Evolutionary conservation across 2,329 filamentous ascomycete species (phyloP).

Genomic region (Neofusicoccum ribis): DNA sequence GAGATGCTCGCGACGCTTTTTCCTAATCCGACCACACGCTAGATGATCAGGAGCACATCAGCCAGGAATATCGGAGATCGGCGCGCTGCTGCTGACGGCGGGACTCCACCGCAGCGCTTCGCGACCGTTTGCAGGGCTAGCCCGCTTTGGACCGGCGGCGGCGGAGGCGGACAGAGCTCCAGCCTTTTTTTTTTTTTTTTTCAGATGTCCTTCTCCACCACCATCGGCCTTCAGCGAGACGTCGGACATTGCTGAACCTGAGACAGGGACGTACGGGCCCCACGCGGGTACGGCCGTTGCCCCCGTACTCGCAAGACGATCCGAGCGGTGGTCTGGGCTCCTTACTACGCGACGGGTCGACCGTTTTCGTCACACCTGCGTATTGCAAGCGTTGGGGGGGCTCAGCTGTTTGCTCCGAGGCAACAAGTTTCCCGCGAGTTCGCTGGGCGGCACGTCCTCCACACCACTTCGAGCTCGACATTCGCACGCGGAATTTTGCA

Average conservation of each 20-base stretch:
- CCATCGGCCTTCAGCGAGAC: neutral
- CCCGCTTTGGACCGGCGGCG: too few relatives aligned
- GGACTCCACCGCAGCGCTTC: neutral
- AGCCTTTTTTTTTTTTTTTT: too few relatives aligned
- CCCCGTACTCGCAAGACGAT: neutral
- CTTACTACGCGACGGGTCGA: neutral
- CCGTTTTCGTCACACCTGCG: neutral
- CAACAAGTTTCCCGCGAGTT: neutral
- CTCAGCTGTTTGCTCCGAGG: neutral
- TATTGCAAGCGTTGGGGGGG: neutral
- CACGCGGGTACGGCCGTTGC: conserved; percentile 6
- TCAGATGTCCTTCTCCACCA: neutral
- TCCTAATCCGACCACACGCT: neutral
- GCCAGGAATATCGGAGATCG: neutral
- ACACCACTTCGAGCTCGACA: neutral
- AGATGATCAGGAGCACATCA: neutral
- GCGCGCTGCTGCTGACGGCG: neutral
- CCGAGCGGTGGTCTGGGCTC: neutral
- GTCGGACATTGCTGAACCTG: neutral
- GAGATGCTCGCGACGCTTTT: conserved; percentile 1
- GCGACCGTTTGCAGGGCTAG: too few relatives aligned
- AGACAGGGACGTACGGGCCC: neutral
- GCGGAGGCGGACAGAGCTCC: too few relatives aligned
- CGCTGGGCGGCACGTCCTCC: neutral
- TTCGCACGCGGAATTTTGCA: neutral